Conservation (phyloP, 805 yeast species). For the Candida khao-thaluensis region DNA sequence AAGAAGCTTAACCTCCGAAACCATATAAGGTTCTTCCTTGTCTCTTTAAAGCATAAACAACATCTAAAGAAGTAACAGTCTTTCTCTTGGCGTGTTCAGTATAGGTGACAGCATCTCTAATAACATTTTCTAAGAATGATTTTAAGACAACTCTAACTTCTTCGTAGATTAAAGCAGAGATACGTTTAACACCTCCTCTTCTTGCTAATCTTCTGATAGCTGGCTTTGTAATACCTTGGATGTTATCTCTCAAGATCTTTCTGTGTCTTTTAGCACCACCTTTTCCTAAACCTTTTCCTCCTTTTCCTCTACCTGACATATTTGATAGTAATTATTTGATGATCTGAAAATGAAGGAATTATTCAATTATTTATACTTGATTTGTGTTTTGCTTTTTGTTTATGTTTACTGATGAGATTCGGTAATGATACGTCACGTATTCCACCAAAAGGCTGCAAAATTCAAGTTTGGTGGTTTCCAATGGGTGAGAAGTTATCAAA, state of each 20-base stretch:
- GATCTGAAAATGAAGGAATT: neutral
- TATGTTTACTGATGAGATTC: neutral
- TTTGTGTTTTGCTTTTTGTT: neutral
- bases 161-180: slow-evolving; percentile 96
- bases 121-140: slow-evolving; percentile 92
- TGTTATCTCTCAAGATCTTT: slow-evolving; percentile 98
- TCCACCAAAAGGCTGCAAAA: slow-evolving; percentile 4
- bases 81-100: slow-evolving; percentile 99
- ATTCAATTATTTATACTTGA: slow-evolving; percentile 3
- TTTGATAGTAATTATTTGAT: slow-evolving; percentile 20
- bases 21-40: slow-evolving; percentile 99
- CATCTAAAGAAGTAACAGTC: slow-evolving; percentile 97
- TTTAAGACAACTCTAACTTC: slow-evolving; percentile 96
- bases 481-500: neutral
- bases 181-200: slow-evolving; percentile 99
- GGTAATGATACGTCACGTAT: slow-evolving; percentile 4
- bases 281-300: slow-evolving; percentile 99
- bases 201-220: slow-evolving; percentile 99
- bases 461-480: neutral
- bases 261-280: slow-evolving; percentile 99
- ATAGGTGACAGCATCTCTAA: slow-evolving; percentile 98
- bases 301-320: slow-evolving; percentile 99
- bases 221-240: slow-evolving; percentile 98
- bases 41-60: slow-evolving; percentile 98
- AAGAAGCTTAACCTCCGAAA: slow-evolving; percentile 84